Evolutionary conservation across 2,329 filamentous ascomycete species (phyloP).

Genomic region (Tolypocladium ophioglossoides): DNA sequence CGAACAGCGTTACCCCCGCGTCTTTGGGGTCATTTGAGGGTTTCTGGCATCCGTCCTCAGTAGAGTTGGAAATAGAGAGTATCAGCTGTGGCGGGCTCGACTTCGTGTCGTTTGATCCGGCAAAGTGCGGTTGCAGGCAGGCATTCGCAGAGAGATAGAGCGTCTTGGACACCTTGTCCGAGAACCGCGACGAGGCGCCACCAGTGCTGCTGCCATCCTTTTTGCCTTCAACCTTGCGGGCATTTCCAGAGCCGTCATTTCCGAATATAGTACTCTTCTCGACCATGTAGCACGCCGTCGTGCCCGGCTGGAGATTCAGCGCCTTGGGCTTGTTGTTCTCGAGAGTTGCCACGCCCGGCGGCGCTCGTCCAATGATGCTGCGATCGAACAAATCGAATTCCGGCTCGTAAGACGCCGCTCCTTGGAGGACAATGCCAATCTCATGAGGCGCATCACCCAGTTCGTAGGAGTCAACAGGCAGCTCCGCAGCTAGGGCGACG

Average conservation of each 20-base stretch:
- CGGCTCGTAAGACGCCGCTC: conserved; percentile 38
- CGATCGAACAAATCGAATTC: conserved; percentile 51
- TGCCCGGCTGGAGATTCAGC: conserved; percentile 52
- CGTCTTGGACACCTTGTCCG: conserved; percentile 17
- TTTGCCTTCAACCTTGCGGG: conserved; percentile 2
- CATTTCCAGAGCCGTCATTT: conserved; percentile 8
- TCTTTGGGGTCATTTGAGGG: conserved; percentile 10
- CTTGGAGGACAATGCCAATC: conserved; percentile 9
- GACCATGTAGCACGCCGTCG: conserved; percentile 36
- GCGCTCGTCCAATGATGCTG: conserved; percentile 51
- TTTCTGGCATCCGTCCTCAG: conserved; percentile 17
- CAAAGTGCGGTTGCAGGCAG: conserved; percentile 58
- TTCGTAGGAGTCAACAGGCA: conserved; percentile 9
- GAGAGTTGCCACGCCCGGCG: conserved; percentile 36
- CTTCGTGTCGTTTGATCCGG: conserved; percentile 1
- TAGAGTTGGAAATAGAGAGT: conserved; percentile 61
- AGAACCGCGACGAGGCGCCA: neutral
- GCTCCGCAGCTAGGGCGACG: conserved; percentile 53
- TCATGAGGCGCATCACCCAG: neutral
- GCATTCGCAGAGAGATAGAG: conserved; percentile 82
- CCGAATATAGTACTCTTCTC: conserved; percentile 16
- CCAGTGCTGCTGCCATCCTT: conserved; percentile 7
- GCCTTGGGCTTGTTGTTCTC: conserved; percentile 54
- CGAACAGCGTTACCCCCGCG: conserved; percentile 34
- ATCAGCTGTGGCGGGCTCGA: conserved; percentile 57